phyloP scores from a whole-genome alignment of 2,329 filamentous ascomycete species.

The Ascochyta rabiei region DNA sequence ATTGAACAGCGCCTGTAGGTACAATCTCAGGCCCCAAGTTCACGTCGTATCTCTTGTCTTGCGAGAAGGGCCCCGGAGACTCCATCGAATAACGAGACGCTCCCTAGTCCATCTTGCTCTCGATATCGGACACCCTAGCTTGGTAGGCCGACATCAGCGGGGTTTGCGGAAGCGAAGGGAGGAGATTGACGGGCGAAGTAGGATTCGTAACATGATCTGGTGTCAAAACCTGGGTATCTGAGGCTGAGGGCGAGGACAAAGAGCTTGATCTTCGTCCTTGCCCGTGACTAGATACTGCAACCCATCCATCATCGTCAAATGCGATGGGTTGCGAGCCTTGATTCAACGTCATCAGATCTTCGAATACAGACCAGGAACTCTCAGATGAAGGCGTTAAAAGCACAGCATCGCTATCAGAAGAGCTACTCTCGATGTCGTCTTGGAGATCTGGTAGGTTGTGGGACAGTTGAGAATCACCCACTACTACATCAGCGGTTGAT shows the following conservation, averaged over 20 bases:
- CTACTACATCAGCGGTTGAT: background rate
- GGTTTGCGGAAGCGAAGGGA: background rate
- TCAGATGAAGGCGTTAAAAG: background rate
- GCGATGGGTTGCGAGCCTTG: background rate
- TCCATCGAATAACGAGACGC: background rate
- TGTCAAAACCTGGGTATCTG: background rate
- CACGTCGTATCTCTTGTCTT: background rate
- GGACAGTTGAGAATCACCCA: no score
- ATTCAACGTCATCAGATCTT: background rate
- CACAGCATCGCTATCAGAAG: background rate
- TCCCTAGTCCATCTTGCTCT: background rate
- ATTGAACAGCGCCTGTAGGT: constrained; percentile 18
- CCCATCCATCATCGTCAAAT: constrained; percentile 6
- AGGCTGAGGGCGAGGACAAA: background rate
- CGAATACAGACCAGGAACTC: background rate
- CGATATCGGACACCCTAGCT: background rate
- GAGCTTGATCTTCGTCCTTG: background rate
- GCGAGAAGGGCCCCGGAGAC: background rate
- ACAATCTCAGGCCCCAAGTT: background rate
- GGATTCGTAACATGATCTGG: background rate
- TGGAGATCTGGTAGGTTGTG: background rate
- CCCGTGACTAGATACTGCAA: background rate
- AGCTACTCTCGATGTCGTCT: background rate
- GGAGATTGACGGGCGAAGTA: background rate
- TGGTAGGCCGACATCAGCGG: background rate